Evolutionary conservation across 1,139 yeast genomes (phyloP).

Genomic region (Magnusiomyces fungicola): DNA sequence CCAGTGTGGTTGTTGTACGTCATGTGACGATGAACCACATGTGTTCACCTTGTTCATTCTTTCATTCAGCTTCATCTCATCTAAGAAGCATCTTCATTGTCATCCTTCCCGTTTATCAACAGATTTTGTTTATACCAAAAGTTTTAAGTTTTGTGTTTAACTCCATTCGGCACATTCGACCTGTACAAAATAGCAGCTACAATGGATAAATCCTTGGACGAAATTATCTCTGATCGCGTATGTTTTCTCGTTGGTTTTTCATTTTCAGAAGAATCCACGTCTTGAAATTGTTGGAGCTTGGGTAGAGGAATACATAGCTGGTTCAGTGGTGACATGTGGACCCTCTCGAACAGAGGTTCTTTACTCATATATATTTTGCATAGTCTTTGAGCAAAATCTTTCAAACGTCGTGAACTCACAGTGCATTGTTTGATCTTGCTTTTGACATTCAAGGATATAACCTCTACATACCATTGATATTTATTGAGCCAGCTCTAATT

Average conservation of each 20-base stretch:
- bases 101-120: no score
- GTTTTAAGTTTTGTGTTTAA: no score
- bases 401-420: not conserved
- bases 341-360: not conserved
- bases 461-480: not conserved
- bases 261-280: not conserved
- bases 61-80: no score
- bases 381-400: not conserved
- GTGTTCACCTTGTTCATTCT: no score
- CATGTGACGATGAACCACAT: no score
- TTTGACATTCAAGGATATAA: not conserved
- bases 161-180: no score
- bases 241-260: not conserved
- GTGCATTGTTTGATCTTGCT: not conserved
- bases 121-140: no score
- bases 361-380: not conserved
- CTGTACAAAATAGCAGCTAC: no score
- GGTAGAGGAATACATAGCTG: not conserved
- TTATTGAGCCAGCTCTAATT: not conserved
- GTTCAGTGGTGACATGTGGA: no score
- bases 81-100: no score
- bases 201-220: constrained; percentile 34
- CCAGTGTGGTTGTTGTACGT: no score
- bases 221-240: constrained; percentile 27
- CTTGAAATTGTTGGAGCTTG: not conserved